Percentiles rank a stretch among this genome's conserved stretches.
These are phyloP conservation scores for Grosmannia clavigera DNA, from an alignment of 2,329 filamentous ascomycete genomes.

Conservation along the genomic window DNA sequence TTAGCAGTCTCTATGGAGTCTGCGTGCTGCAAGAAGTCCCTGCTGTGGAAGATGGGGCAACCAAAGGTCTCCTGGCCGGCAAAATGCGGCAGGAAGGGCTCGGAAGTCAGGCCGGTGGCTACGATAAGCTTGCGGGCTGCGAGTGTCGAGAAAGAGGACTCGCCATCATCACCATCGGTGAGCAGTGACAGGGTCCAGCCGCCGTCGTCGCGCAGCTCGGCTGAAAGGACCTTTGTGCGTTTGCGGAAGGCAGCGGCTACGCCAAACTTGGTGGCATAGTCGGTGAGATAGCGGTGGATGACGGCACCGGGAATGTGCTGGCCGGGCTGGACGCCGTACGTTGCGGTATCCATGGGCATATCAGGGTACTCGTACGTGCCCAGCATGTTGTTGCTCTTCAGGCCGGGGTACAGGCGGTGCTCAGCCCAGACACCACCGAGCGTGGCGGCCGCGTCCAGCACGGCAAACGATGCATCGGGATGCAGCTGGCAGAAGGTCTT, in stretches of 20 bases:
- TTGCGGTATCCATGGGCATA: constrained; percentile 52
- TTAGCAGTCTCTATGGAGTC: constrained; percentile 28
- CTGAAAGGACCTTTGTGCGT: constrained; percentile 25
- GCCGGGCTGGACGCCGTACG: constrained; percentile 32
- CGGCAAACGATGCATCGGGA: constrained; percentile 39
- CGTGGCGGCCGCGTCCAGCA: constrained; percentile 45
- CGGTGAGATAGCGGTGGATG: constrained; percentile 34
- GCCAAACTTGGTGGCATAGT: constrained; percentile 30
- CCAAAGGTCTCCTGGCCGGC: constrained; percentile 32
- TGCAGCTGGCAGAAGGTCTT: constrained; percentile 49
- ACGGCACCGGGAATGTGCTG: constrained; percentile 35
- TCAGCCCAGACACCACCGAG: constrained; percentile 60
- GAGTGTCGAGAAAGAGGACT: constrained; percentile 17
- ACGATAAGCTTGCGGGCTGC: constrained; percentile 35
- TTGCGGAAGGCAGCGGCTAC: constrained; percentile 28
- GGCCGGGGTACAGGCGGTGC: constrained; percentile 52
- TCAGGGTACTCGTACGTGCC: constrained; percentile 64
- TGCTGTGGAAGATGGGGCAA: constrained; percentile 35
- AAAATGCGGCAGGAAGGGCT: constrained; percentile 33
- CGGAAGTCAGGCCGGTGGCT: constrained; percentile 42
- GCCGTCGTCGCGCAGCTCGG: constrained; percentile 27
- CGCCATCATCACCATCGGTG: constrained; percentile 10
- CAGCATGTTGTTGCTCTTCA: constrained; percentile 63
- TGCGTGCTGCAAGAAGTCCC: constrained; percentile 29
- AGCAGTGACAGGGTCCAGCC: constrained; percentile 30